Percentiles rank a stretch among this genome's conserved stretches.
These are phyloP conservation scores for Pontederia paniculata DNA, from an alignment of 176 grass and related monocot species.

Conservation along the genomic window DNA sequence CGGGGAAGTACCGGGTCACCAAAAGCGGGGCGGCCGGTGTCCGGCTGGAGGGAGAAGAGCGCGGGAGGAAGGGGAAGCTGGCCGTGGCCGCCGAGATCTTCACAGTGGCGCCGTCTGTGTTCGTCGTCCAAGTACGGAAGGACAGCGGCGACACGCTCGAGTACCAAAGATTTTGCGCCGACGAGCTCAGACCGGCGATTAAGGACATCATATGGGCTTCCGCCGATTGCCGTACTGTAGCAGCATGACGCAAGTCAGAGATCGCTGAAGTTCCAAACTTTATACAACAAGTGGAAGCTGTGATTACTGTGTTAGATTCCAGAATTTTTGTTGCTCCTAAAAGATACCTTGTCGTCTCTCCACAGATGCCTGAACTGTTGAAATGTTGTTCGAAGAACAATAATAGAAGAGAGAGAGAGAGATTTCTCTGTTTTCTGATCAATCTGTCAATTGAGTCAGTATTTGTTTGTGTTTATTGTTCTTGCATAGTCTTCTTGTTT, in stretches of 20 bases:
- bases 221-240: not conserved
- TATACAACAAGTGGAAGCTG: too few species aligned
- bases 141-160: conserved; percentile 11
- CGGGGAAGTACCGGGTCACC: conserved; percentile 14
- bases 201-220: conserved; percentile 14
- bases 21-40: conserved; percentile 14
- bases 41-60: conserved; percentile 8
- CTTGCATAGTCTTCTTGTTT: too few species aligned
- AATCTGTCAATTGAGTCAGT: too few species aligned
- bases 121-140: conserved; percentile 5
- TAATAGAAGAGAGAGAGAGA: too few species aligned
- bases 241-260: not conserved
- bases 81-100: conserved; percentile 8
- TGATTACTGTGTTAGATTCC: too few species aligned
- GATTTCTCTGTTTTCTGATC: too few species aligned
- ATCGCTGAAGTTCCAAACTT: not conserved
- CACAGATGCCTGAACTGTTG: too few species aligned
- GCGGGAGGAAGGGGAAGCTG: conserved; percentile 14
- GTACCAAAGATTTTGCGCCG: conserved; percentile 13
- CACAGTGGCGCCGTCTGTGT: conserved; percentile 14
- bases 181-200: conserved; percentile 15
- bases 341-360: too few species aligned
- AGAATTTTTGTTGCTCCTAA: too few species aligned
- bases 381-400: too few species aligned
- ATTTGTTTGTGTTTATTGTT: too few species aligned